phyloP scores from a whole-genome alignment of 2,329 filamentous ascomycete genomes.

The Fusarium ambrosium region DNA sequence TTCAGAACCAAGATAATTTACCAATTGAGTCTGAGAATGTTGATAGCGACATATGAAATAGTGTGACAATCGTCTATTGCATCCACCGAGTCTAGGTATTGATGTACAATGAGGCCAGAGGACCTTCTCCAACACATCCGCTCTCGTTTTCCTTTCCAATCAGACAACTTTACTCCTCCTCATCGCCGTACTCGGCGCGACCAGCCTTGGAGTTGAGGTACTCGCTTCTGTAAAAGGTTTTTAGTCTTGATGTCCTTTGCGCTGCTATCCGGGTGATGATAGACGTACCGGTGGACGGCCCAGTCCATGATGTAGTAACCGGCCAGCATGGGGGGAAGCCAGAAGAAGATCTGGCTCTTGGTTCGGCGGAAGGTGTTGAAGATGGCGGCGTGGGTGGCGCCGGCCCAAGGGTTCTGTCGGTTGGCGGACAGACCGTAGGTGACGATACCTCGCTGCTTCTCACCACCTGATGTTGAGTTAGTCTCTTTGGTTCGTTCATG shows the following conservation, averaged over 20 bases:
- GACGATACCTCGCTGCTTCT: constrained; percentile 74
- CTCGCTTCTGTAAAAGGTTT: constrained; percentile 72
- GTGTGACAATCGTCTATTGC: constrained; percentile 54
- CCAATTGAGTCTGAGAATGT: neutral
- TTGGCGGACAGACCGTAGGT: constrained; percentile 86
- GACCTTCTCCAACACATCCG: constrained; percentile 50
- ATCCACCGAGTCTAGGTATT: constrained; percentile 55
- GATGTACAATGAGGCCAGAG: constrained; percentile 57
- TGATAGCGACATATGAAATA: constrained; percentile 39
- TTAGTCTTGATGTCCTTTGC: neutral
- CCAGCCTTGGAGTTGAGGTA: constrained; percentile 86
- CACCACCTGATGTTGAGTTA: constrained; percentile 61
- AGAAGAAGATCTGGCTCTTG: constrained; percentile 89
- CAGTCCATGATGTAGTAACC: constrained; percentile 90
- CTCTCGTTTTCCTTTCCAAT: constrained; percentile 27
- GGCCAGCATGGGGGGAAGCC: constrained; percentile 81
- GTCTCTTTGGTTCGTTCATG: constrained; percentile 21
- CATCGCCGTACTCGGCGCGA: constrained; percentile 66
- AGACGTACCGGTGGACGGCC: constrained; percentile 86
- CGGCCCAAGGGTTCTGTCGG: constrained; percentile 89
- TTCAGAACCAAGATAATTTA: neutral
- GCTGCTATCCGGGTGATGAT: neutral
- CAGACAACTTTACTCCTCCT: constrained; percentile 57
- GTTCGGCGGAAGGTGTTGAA: constrained; percentile 96
- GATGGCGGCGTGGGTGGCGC: constrained; percentile 82